These are phyloP conservation scores for Phaseolus lunatus DNA, from an alignment of 306 rosid species.

Conservation along the genomic window DNA sequence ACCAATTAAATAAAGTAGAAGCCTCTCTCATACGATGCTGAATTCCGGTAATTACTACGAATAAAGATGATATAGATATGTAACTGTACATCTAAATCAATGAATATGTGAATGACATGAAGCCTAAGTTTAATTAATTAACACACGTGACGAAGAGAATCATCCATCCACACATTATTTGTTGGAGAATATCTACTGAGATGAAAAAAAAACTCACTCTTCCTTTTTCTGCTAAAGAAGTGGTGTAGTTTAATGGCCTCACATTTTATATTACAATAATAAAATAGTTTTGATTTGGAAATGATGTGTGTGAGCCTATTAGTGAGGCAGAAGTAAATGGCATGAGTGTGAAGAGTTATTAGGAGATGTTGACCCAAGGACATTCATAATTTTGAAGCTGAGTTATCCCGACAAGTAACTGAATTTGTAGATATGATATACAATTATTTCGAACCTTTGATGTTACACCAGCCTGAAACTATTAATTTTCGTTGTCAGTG, in stretches of 20 bases:
- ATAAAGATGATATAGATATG: conserved; percentile 2
- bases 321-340: no score
- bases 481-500: neutral
- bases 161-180: conserved; percentile 11
- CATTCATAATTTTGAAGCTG: neutral
- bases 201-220: neutral
- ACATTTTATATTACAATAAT: neutral
- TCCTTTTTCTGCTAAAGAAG: neutral
- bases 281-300: no score
- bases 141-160: conserved; percentile 13
- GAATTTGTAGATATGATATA: neutral
- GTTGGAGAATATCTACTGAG: neutral
- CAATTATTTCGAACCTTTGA: neutral
- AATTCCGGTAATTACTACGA: neutral
- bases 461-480: neutral
- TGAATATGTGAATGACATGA: conserved; percentile 38
- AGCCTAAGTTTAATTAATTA: conserved; percentile 10
- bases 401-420: neutral
- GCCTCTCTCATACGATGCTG: conserved; percentile 3
- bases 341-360: no score
- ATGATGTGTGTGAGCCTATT: no score
- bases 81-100: neutral
- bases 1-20: conserved; percentile 37
- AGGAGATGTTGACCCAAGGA: neutral
- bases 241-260: neutral